These are phyloP conservation scores for Hydnum rufescens DNA, from an alignment of 768 basidiomycete species.

Conservation along the genomic window DNA sequence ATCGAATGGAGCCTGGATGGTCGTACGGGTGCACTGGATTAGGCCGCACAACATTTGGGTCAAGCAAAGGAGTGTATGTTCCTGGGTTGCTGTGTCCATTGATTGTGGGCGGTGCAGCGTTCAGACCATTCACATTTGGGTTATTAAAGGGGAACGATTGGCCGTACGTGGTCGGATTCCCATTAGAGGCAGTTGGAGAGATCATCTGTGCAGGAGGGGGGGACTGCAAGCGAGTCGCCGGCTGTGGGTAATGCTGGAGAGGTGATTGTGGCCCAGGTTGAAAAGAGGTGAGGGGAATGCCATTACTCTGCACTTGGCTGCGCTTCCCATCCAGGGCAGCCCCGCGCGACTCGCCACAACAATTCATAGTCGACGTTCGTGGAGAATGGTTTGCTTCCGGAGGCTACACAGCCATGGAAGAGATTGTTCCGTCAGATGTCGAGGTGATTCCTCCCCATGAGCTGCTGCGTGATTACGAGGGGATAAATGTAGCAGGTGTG, in stretches of 20 bases:
- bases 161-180: too few relatives aligned
- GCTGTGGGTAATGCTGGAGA: not conserved
- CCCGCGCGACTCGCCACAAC: too few relatives aligned
- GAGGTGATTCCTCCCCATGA: constrained; percentile 16
- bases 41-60: constrained; percentile 13
- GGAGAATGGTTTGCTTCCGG: not conserved
- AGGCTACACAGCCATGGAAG: not conserved
- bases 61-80: constrained; percentile 10
- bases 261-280: not conserved
- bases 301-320: not conserved
- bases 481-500: constrained; percentile 20
- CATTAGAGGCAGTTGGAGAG: too few relatives aligned
- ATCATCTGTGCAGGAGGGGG: not conserved
- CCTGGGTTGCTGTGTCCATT: not conserved
- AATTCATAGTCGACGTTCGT: too few relatives aligned
- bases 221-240: not conserved
- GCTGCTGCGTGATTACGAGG: constrained; percentile 17
- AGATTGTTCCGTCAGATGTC: not conserved
- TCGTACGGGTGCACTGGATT: constrained; percentile 11
- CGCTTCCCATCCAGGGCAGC: too few relatives aligned
- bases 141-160: too few relatives aligned
- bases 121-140: too few relatives aligned
- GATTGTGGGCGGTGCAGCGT: not conserved
- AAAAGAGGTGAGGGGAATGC: not conserved
- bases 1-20: not conserved